Evolutionary conservation across 306 rosid species (phyloP), one percentile per base, ranked within the genome.

Genomic region (Senna tora): DNA sequence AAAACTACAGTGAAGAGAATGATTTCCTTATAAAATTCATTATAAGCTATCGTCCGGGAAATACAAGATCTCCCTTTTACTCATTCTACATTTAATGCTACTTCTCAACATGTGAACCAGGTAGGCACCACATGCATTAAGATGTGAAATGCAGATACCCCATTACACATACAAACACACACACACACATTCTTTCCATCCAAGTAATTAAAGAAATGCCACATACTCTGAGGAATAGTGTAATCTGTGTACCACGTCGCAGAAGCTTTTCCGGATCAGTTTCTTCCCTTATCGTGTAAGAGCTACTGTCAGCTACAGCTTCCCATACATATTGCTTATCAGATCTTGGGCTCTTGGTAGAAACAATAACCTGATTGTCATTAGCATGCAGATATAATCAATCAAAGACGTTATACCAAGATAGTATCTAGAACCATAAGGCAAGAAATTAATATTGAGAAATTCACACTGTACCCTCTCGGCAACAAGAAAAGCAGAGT

Each of bases 401-500:
- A 74, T 90, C 49, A 85, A 65, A 16, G 38, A 67, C 66, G 50
- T 20, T 36, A 33, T 67, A 51, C 46, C n/a, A 49, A 55, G 58
- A 51, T 9, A 30, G 45, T 12, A 41, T 54, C 43, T 20, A 56
- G 5, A 67, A 60, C 45, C 67, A 56, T 11, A 67, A 7, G 72
- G 70, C 4, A 32, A 45, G 55, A 22, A 28, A 9, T 39, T 61
- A 12, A n/a, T 9, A 59, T 74, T 9, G 19, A 46, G 62, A 74
- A 74, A 67, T 67, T 61, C 34, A 74, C n/a, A 60, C 14, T 3
- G 14, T 58, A 93, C 97, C 99, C 80, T 89, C 67, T 92, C 96
- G 70, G 99, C 96, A 76, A 95, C 99, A 79, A 95, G 99, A 81
- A 95, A 95, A 56, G 97, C 88, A 10, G 97, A 89, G 88, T 95